Percentiles rank a stretch among this genome's conserved stretches.
These are phyloP conservation scores for Mortierella sp. DNA, from an alignment of 371 early-diverging fungal genomes.

Conservation along the genomic window DNA sequence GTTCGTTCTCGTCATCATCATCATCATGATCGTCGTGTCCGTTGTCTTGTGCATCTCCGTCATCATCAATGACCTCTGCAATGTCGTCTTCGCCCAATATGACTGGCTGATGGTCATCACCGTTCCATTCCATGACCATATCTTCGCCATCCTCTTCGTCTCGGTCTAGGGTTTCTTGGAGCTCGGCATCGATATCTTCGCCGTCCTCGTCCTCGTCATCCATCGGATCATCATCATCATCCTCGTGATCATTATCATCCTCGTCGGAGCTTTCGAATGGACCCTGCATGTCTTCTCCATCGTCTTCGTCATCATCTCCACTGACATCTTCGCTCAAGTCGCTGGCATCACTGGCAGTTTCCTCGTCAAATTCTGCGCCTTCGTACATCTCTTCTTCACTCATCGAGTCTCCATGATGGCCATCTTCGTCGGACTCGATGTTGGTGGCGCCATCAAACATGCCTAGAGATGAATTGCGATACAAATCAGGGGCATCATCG, in stretches of 20 bases:
- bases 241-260: conserved; percentile 57
- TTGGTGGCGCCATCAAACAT: conserved; percentile 82
- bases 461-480: conserved; percentile 92
- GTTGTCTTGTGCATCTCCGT: conserved; percentile 54
- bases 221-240: conserved; percentile 57
- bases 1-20: conserved; percentile 47
- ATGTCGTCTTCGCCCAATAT: conserved; percentile 43
- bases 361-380: conserved; percentile 77
- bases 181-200: conserved; percentile 53
- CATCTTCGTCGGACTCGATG: conserved; percentile 73
- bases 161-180: conserved; percentile 47
- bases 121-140: conserved; percentile 51
- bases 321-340: conserved; percentile 73
- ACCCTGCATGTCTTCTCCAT: conserved; percentile 64
- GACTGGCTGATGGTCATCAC: conserved; percentile 36
- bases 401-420: conserved; percentile 68
- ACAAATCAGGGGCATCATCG: conserved; percentile 88
- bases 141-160: conserved; percentile 38
- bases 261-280: conserved; percentile 66
- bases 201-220: conserved; percentile 68
- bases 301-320: conserved; percentile 67
- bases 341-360: conserved; percentile 77
- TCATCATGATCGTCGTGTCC: no score
- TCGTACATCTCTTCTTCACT: conserved; percentile 76
- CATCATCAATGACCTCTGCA: conserved; percentile 51